Evolutionary conservation across 306 rosid species (phyloP).

Genomic region (Benincasa hispida): DNA sequence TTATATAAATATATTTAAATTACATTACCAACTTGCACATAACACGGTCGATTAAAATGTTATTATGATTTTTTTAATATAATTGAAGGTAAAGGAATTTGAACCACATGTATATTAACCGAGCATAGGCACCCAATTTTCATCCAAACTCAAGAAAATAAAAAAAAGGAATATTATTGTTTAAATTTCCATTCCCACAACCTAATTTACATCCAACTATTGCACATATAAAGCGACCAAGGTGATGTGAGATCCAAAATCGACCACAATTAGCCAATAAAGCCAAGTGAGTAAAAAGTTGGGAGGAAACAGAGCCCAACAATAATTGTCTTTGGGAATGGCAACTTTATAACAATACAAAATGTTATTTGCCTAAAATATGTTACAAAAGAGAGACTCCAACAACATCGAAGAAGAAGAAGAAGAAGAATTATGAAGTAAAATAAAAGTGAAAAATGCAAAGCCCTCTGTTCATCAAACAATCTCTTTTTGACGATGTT

Average conservation of each 20-base stretch:
- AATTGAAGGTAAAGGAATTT: too few relatives aligned
- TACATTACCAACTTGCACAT: too few relatives aligned
- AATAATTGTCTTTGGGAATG: neutral
- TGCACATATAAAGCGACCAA: neutral
- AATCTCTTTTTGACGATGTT: conserved; percentile 21
- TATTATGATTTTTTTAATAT: too few relatives aligned
- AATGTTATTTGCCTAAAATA: conserved; percentile 32
- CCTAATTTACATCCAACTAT: neutral
- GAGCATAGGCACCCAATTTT: too few relatives aligned
- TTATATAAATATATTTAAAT: too few relatives aligned
- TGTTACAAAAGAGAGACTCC: conserved; percentile 30
- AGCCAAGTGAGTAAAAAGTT: neutral
- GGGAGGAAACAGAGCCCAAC: neutral
- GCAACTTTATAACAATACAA: conserved; percentile 10
- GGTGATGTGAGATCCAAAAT: neutral
- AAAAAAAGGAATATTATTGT: neutral
- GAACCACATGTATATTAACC: too few relatives aligned
- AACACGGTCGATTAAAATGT: too few relatives aligned
- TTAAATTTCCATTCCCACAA: too few relatives aligned
- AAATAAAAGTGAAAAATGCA: conserved; percentile 17
- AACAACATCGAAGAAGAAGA: neutral
- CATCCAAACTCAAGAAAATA: too few relatives aligned
- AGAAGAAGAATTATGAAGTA: neutral
- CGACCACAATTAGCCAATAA: neutral
- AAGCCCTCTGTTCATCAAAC: conserved; percentile 15